Evolutionary conservation across 31 red algal species (phyloP), one percentile per base, ranked within the genome.

Genomic region (Pterothamnion heteromorphum): DNA sequence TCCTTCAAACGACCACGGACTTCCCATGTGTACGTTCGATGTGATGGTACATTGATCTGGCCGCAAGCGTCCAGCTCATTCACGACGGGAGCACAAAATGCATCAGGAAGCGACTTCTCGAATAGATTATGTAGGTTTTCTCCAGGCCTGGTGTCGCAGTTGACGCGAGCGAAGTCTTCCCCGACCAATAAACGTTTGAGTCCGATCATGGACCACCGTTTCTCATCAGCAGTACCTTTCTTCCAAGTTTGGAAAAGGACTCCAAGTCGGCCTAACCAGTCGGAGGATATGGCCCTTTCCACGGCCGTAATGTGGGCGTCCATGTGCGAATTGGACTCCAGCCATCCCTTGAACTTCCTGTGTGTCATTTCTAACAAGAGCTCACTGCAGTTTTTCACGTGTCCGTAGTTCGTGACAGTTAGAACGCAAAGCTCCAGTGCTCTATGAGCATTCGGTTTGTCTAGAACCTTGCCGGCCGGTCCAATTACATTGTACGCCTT

Each of bases 311-410:
- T n/a, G n/a, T 64, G 51, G 14, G 51, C 51, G 51, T 64, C 51
- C 51, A n/a, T 9, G 51, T 64, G 51, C 9, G n/a, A 64, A 64
- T 9, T 64, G 51, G 51, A 64, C 51, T 64, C 51, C n/a, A 64
- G n/a, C 51, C 51, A 64, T 9, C 9, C 51, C 51, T 64, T 64
- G 51, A 64, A n/a, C n/a, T n/a, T n/a, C n/a, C n/a, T n/a, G n/a
- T n/a, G n/a, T n/a, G n/a, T n/a, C n/a, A n/a, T n/a, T 18, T 64
- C n/a, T n/a, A 64, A n/a, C 9, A 64, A n/a, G 14, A 9, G 51
- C n/a, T 64, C 51, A n/a, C 51, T 64, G 51, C 51, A 64, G 51
- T 64, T 64, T 64, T n/a, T 64, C 51, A 64, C 51, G n/a, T 64
- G 51, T 64, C n/a, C 51, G n/a, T 64, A 64, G 51, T 64, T 64